Evolutionary conservation across 1,284 basidiomycete species (phyloP), one percentile per base, ranked within the genome.

Genomic region (Apiotrichum gamsii): DNA sequence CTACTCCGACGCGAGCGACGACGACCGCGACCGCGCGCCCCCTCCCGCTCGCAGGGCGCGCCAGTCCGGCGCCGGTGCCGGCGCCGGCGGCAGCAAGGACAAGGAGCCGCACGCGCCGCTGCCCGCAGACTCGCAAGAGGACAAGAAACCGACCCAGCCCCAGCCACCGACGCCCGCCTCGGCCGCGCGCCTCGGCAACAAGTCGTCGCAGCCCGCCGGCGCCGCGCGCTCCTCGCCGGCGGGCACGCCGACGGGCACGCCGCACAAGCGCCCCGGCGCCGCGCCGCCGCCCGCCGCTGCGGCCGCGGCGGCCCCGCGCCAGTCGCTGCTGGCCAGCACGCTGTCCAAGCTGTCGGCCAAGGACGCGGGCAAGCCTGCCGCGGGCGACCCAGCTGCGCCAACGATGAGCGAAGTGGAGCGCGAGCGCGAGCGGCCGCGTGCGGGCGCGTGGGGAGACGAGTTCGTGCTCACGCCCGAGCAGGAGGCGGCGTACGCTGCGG

Each of bases 361-460:
- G 37, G 35, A 28, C 29, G 19, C 10, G 5, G 21, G 4, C 19
- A 40, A 39, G 41, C 30, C 25, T 6, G 25, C 25, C 8, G 6
- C 25, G 8, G 25, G 8, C 25, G 25, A 6, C 6, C n/a, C n/a
- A n/a, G 25, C 25, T 11, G 25, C 25, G 8, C 8, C 8, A 6
- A 28, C 25, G 11, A 11, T 6, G 8, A 6, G 8, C 8, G 20
- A 34, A 21, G 38, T 20, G 13, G 51, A 52, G 24, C 40, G 34
- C 18, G 33, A 32, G 9, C 42, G 49, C 5, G 41, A 52, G 28
- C 47, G 51, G 15, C 44, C 47, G 34, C 45, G 52, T 8, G 41
- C 41, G 0, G 54, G 54, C 14, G 47, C 40, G 9, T 56, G 54
- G 54, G 39, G 38, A 15, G 49, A 56, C 19, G 54, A 56, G 34